phyloP scores from a whole-genome alignment of 1,284 basidiomycete species.

The Ceratobasidium sp. region DNA sequence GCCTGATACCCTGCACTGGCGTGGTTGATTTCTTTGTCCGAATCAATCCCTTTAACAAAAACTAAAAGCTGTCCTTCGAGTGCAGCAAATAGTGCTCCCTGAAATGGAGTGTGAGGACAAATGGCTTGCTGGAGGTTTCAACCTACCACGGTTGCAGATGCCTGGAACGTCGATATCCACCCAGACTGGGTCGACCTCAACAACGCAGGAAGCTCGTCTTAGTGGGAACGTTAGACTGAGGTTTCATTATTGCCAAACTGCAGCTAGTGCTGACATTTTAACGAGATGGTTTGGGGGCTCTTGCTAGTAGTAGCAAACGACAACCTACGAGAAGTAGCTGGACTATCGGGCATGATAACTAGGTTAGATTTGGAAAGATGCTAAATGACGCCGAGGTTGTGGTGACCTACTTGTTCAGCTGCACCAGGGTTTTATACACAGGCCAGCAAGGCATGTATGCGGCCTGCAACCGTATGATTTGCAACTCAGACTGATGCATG shows the following conservation, averaged over 20 bases:
- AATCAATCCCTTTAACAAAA: background rate
- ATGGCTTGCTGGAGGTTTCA: background rate
- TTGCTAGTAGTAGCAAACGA: too few relatives aligned
- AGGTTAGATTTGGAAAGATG: too few relatives aligned
- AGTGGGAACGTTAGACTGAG: background rate
- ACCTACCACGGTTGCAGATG: slow-evolving; percentile 24
- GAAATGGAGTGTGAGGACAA: too few relatives aligned
- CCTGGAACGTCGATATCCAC: slow-evolving; percentile 27
- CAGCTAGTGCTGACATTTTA: background rate
- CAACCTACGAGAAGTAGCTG: too few relatives aligned
- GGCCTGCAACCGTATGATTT: too few relatives aligned
- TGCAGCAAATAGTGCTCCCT: slow-evolving; percentile 25
- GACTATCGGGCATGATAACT: too few relatives aligned
- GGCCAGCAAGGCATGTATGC: too few relatives aligned
- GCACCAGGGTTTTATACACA: too few relatives aligned
- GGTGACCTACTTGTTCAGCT: too few relatives aligned
- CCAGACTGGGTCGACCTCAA: slow-evolving; percentile 21
- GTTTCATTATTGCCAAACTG: background rate
- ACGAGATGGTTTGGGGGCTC: background rate
- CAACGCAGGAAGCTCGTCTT: slow-evolving; percentile 24
- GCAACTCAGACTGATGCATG: too few relatives aligned
- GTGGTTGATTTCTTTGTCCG: background rate
- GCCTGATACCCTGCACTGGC: background rate
- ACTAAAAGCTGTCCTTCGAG: background rate
- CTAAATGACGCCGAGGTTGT: too few relatives aligned